These are phyloP conservation scores for Cercospora sesami DNA, from an alignment of 2,329 filamentous ascomycete genomes.

Conservation along the genomic window DNA sequence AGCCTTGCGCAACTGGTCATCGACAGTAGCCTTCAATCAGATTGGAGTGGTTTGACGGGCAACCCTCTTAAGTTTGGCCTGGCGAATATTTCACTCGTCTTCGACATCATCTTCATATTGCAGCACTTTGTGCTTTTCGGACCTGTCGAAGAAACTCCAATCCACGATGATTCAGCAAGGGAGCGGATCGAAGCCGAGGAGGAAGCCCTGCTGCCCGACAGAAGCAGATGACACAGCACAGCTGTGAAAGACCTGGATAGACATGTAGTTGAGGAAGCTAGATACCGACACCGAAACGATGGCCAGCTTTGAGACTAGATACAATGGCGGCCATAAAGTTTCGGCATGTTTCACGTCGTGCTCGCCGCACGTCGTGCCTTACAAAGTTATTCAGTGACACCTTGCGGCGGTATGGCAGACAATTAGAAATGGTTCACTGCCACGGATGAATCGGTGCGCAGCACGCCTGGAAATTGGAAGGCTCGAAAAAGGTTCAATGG, in stretches of 20 bases:
- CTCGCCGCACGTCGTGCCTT: background rate
- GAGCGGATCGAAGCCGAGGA: conserved; percentile 4
- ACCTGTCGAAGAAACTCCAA: conserved; percentile 28
- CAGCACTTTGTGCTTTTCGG: conserved; percentile 86
- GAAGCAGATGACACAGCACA: conserved; percentile 4
- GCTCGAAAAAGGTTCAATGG: background rate
- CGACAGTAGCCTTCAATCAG: conserved; percentile 78
- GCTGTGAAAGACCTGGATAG: background rate
- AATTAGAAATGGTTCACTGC: background rate
- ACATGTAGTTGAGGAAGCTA: background rate
- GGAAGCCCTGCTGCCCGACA: conserved; percentile 8
- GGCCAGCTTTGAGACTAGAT: background rate
- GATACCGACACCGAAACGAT: background rate
- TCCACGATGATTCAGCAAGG: background rate
- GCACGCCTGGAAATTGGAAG: background rate
- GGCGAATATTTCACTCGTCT: conserved; percentile 80
- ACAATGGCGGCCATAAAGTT: background rate
- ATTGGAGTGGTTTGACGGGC: conserved; percentile 88
- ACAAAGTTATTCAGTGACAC: background rate
- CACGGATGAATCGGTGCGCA: background rate
- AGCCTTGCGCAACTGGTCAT: conserved; percentile 79
- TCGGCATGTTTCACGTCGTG: background rate
- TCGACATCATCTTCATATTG: conserved; percentile 79
- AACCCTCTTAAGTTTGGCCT: conserved; percentile 90
- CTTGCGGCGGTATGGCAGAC: background rate